Evolutionary conservation across 2,329 filamentous ascomycete genomes (phyloP), one percentile per base, ranked within the genome.

Genomic region (Fusarium gaditjirri): DNA sequence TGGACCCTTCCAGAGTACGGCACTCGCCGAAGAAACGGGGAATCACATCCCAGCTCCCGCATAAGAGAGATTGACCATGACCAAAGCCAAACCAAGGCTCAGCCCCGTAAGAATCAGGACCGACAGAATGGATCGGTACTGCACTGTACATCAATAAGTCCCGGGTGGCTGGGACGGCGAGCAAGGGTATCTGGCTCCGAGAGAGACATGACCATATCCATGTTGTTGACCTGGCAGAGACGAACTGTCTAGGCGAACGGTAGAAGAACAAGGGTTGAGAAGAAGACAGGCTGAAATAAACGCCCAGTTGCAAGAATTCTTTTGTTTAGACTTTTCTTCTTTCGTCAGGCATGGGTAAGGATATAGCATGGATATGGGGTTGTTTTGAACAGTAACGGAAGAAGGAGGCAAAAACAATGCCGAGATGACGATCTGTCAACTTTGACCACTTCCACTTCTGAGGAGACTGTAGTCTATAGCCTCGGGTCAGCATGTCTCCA

Each of bases 101-200:
- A 64, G 41, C 46, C 63, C 49, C 38, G 36, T 33, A 36, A 29
- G 47, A 29, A 38, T 47, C 62, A 47, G n/a, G 46, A 63, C 68
- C 70, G 43, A 70, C 54, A 38, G 63, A 58, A 36, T 29, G 55
- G 57, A 43, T 57, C 46, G 70, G 68, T 56, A 72, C 44, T 69
- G 39, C n/a, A 44, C 23, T 35, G 53, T 56, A 56, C 53, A 56
- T 56, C 39, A 65, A 70, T 59, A 43, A 54, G 61, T 73, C 63
- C 74, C 74, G 25, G 66, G 43, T 68, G 61, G 64, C 61, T 70
- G 73, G 71, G 71, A 71, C 73, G 56, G 63, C 61, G 69, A 56
- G 49, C 61, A 68, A 60, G 72, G 65, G 62, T 53, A 59, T 68
- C 49, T 59, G 35, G 39, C 50, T 67, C 52, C 61, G 53, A 66